Evolutionary conservation across 1,284 basidiomycete species (phyloP), one percentile per base, ranked within the genome.

Genomic region (Agaricales sp.): DNA sequence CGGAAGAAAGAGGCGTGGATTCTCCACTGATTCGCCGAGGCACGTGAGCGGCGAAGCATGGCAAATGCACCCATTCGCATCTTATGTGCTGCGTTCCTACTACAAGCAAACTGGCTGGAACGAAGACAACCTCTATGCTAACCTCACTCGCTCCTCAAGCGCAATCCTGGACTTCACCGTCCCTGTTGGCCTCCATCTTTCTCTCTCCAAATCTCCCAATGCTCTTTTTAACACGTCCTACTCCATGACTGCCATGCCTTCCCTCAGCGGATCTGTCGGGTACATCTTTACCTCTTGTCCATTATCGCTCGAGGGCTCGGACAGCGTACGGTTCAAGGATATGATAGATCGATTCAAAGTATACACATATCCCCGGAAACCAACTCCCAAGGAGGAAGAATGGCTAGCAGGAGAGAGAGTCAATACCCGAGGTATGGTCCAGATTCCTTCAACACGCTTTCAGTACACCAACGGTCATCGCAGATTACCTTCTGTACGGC

Each of bases 61-160:
- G 11, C 30, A 8, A 11, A 88, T 90, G 85, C 82, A 88, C 65
- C 83, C 87, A 4, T 92, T 92, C 61, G 83, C 87, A 21, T 80
- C 89, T 11, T 91, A 93, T 68, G 85, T 97, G 47, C 73, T 97
- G 43, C 82, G 87, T 54, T 85, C 77, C 62, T 97, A 96, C 67
- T 93, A 93, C 70, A 77, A 80, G 54, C 82, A 82, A 12, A 96
- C 92, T 39, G 89, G 89, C 53, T 98, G 94, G 94, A 94, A 94
- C 61, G 90, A 95, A 63, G 92, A 97, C 66, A 94, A 94, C 61
- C 75, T 94, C 4, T 97, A 93, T 61, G 82, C 87, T 3, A 91
- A 95, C 58, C 63, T 98, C 30, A 97, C 92, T 3, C 78, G 90
- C 39, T 88, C 91, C 30, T 94, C 91, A 1, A 85, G 78, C 68